Conservation (phyloP, 2,329 filamentous ascomycete genomes). For the Mollisiaceae sp. region DNA sequence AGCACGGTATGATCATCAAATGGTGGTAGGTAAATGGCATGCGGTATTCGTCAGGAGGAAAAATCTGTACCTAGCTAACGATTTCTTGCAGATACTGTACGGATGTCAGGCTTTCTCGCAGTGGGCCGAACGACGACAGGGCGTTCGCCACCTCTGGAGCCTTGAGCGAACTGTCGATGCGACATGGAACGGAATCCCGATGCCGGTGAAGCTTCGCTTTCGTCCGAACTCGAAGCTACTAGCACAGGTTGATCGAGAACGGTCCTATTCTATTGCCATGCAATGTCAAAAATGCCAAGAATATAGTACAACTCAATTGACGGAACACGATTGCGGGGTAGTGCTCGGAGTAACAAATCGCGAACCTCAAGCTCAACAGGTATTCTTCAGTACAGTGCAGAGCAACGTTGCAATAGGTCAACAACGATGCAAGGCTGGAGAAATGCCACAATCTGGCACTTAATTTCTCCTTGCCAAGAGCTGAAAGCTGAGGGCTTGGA, state of each 20-base stretch:
- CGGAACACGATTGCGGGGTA: neutral
- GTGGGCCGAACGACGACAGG: neutral
- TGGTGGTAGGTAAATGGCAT: neutral
- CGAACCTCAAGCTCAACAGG: neutral
- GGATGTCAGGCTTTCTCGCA: neutral
- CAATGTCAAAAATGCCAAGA: neutral
- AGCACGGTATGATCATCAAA: too few species aligned
- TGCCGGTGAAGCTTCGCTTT: neutral
- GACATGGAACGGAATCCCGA: neutral
- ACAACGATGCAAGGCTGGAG: neutral
- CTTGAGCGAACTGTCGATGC: too few species aligned
- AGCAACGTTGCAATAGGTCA: neutral
- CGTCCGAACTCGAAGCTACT: neutral
- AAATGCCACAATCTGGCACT: neutral
- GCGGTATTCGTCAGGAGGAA: neutral
- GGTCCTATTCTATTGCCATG: neutral
- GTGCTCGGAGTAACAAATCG: neutral
- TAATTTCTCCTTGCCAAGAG: neutral
- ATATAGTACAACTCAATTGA: neutral
- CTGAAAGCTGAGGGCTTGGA: neutral
- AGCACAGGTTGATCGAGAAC: neutral
- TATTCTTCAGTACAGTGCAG: neutral
- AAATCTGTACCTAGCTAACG: neutral
- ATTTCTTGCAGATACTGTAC: neutral
- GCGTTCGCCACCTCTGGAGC: too few species aligned